phyloP scores from a whole-genome alignment of 2,329 filamentous ascomycete species.

The Colletotrichum scovillei region DNA sequence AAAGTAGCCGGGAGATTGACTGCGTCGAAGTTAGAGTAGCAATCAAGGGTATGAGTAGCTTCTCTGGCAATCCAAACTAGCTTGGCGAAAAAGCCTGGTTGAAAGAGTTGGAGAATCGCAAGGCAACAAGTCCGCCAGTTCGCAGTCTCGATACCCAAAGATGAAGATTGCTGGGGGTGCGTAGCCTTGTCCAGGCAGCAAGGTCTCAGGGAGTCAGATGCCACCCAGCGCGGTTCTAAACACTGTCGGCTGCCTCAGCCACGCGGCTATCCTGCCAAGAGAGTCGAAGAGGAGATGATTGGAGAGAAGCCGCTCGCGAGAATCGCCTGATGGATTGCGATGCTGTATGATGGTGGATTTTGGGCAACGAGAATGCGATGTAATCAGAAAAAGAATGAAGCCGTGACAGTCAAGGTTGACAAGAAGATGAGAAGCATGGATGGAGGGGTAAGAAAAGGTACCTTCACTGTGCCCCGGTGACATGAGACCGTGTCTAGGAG shows the following conservation, averaged over 20 bases:
- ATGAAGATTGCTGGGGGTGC: conserved; percentile 5
- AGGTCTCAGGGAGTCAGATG: conserved; percentile 22
- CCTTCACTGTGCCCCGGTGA: not conserved
- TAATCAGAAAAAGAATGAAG: not conserved
- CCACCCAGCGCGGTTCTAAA: not conserved
- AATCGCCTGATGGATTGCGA: not conserved
- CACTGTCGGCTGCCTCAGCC: not conserved
- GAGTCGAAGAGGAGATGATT: not conserved
- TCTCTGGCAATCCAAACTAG: too few relatives aligned
- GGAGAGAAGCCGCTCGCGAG: not conserved
- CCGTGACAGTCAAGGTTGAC: not conserved
- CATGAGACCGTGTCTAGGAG: not conserved
- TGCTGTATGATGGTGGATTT: not conserved
- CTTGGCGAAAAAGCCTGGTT: too few relatives aligned
- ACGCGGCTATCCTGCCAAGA: not conserved
- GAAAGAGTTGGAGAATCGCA: not conserved
- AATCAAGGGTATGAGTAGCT: not conserved
- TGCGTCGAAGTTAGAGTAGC: not conserved
- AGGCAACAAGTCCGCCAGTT: not conserved
- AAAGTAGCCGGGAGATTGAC: not conserved
- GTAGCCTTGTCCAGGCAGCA: conserved; percentile 34
- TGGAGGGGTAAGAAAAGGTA: not conserved
- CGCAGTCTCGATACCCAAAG: not conserved
- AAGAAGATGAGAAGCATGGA: not conserved
- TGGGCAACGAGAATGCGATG: not conserved